A percentile compares a stretch with the other conserved stretches of the same genome.
phyloP scores from a whole-genome alignment of 2,329 filamentous ascomycete genomes.

The Neopestalotiopsis clavispora region DNA sequence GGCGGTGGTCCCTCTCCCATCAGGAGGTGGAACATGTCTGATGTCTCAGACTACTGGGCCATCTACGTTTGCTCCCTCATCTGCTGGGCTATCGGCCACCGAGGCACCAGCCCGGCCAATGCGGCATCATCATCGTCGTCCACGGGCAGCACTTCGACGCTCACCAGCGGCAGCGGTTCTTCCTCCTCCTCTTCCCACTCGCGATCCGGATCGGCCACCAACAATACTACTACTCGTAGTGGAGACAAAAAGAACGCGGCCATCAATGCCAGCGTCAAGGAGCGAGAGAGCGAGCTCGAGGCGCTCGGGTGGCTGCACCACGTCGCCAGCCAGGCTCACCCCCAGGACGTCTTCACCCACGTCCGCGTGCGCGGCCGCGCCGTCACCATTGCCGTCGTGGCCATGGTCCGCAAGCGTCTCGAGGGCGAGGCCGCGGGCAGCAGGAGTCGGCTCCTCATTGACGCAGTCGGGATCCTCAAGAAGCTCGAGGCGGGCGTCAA shows the following conservation, averaged over 20 bases:
- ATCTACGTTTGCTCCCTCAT: slow-evolving; percentile 64
- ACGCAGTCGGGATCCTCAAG: slow-evolving; percentile 57
- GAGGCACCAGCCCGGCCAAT: slow-evolving; percentile 4
- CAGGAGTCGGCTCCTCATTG: slow-evolving; percentile 55
- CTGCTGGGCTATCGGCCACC: slow-evolving; percentile 61
- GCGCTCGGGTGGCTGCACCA: slow-evolving; percentile 38
- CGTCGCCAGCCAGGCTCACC: slow-evolving; percentile 45
- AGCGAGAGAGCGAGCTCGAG: slow-evolving; percentile 42
- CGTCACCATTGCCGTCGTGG: slow-evolving; percentile 52
- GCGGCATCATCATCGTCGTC: not conserved
- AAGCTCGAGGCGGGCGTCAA: slow-evolving; percentile 53
- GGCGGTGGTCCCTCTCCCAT: not conserved
- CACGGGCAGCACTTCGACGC: not conserved
- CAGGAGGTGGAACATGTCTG: slow-evolving; percentile 56
- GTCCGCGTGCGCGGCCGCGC: slow-evolving; percentile 35
- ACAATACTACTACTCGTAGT: no score
- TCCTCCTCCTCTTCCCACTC: not conserved
- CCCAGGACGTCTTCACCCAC: slow-evolving; percentile 42
- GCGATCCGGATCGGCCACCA: no score
- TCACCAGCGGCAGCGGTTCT: not conserved
- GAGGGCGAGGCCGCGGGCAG: slow-evolving; percentile 53
- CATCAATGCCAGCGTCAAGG: slow-evolving; percentile 26
- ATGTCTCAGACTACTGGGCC: slow-evolving; percentile 84
- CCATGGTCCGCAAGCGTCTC: slow-evolving; percentile 51
- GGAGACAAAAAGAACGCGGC: no score